Conservation (phyloP, 2,329 filamentous ascomycete species). For the Fusarium subglutinans region DNA sequence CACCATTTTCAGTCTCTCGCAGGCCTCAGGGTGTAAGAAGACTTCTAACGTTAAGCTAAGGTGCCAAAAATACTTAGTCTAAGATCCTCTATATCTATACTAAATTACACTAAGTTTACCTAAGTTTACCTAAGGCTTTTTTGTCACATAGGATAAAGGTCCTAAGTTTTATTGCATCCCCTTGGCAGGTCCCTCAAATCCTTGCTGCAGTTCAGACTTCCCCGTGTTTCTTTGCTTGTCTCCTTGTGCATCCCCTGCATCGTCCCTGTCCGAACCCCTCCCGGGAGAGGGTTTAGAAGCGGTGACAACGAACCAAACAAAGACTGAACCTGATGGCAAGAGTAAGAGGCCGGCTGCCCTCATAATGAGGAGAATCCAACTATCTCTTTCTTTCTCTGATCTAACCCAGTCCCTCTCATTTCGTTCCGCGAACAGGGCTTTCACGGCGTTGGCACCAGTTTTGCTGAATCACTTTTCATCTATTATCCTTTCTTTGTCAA, state of each 20-base stretch:
- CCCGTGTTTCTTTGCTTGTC: slow-evolving; percentile 28
- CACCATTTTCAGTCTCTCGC: neutral
- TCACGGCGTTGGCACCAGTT: neutral
- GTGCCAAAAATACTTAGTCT: no score
- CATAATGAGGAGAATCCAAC: neutral
- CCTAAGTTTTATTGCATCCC: no score
- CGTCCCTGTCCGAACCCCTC: slow-evolving; percentile 32
- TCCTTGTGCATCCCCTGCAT: slow-evolving; percentile 34
- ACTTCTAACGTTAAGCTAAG: no score
- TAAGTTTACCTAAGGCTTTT: no score
- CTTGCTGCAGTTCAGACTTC: slow-evolving; percentile 21
- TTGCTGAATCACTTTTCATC: neutral
- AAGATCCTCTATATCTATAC: no score
- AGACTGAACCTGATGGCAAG: slow-evolving; percentile 9
- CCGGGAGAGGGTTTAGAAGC: slow-evolving; percentile 34
- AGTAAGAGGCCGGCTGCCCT: slow-evolving; percentile 14
- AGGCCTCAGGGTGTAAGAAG: no score
- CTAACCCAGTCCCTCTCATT: neutral
- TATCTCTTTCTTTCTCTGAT: neutral
- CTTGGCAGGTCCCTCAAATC: neutral
- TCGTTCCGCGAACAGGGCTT: neutral
- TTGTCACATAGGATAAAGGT: no score
- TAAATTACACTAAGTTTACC: no score
- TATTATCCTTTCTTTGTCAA: slow-evolving; percentile 10
- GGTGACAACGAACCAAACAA: slow-evolving; percentile 34